phyloP scores from a whole-genome alignment of 192 early-diverging fungal species.

The Coemansia sp. region DNA sequence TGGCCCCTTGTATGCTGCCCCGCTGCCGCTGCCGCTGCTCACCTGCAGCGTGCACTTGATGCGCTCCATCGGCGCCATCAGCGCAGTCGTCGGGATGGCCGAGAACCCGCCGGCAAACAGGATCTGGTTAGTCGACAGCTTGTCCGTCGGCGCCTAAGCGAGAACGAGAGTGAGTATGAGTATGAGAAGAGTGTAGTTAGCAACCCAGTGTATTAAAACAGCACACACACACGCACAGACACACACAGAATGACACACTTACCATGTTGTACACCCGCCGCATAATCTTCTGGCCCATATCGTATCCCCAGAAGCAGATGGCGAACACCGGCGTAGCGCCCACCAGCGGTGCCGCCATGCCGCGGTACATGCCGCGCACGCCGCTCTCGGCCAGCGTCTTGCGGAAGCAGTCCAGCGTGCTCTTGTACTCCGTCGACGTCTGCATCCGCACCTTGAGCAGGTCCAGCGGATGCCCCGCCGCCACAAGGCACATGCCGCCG shows the following conservation, averaged over 20 bases:
- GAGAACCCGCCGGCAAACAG: conserved; percentile 92
- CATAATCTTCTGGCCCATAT: conserved; percentile 51
- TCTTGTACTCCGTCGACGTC: conserved; percentile 83
- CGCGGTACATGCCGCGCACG: conserved; percentile 88
- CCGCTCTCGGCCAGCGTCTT: conserved; percentile 91
- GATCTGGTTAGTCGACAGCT: conserved; percentile 69
- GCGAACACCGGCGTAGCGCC: conserved; percentile 97
- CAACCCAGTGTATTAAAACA: no score
- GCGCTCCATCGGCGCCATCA: conserved; percentile 94
- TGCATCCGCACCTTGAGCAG: conserved; percentile 95
- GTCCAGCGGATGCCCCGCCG: conserved; percentile 78
- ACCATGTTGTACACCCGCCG: conserved; percentile 44
- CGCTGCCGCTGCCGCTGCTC: conserved; percentile 16
- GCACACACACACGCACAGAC: no score
- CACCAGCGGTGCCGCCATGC: conserved; percentile 89
- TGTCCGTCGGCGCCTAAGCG: conserved; percentile 37
- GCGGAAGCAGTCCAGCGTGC: conserved; percentile 86
- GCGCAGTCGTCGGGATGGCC: conserved; percentile 88
- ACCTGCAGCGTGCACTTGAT: conserved; percentile 95
- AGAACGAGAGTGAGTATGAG: neutral
- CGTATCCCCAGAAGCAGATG: conserved; percentile 83
- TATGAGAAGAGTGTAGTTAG: neutral
- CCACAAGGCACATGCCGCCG: conserved; percentile 81
- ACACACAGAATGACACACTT: conserved; percentile 12
- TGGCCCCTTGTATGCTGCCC: conserved; percentile 83